Base-by-base conservation (phyloP, 208 protist species). In the Leishmania braziliensis region DNA sequence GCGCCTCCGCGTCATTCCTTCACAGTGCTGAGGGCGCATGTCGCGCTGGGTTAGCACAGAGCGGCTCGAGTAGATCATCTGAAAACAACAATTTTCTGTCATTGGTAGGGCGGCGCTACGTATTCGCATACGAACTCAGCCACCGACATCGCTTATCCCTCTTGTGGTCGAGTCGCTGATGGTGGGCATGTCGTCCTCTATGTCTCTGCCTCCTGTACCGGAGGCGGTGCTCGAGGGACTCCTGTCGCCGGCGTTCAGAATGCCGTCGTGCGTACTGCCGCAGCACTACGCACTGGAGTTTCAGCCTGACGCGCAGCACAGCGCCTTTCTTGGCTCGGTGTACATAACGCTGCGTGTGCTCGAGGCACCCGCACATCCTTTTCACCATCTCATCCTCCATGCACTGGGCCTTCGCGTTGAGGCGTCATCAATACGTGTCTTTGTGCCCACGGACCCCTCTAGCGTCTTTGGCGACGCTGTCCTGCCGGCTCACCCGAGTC, bases 281-380 rank as follows among this genome's bases (percentile, higher is more conserved):
- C 56, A 66, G 63, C 84, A 84, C 53, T 93, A 93, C 80, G 82
- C 89, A 18, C 65, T 93, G 18, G 78, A 90, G 48, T 88, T 93
- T 70, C 75, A 83, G 43, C 88, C 87, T 23, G 66, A 82, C 66
- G 68, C 82, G 9, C 46, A 26, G 12, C 62, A 39, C 26, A n/a
- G 74, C 66, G 66, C 68, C 9, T 92, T 92, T 58, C 65, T 46
- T 16, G 88, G 84, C 39, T 63, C 75, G 14, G 82, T 60, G 70
- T 79, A 80, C 65, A 83, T 93, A 58, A 89, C 74, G 36, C 48
- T 91, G 48, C 74, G 77, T 58, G 81, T 93, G 20, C 63, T 26
- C 0, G 74, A 62, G 68, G 29, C 82, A 0, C 66, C 83, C 6
- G 62, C 60, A 18, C 43, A 54, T 9, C 84, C 88, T 12, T 58